Percentiles rank a stretch among this genome's conserved stretches.
phyloP scores from a whole-genome alignment of 1,284 basidiomycete species.

The Pyrrhoderma lamaoense region DNA sequence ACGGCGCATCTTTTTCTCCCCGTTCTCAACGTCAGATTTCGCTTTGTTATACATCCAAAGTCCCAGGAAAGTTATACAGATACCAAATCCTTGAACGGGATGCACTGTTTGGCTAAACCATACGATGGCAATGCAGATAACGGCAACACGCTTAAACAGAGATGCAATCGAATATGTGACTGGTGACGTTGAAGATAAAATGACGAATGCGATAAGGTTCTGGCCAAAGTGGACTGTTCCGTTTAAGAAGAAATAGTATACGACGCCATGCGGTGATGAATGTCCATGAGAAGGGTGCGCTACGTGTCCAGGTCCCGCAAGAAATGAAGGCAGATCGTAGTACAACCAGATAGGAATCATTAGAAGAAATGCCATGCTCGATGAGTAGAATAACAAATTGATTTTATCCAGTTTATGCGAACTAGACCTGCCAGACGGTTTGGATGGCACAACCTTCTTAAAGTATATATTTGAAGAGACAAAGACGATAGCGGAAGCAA shows the following conservation, averaged over 20 bases:
- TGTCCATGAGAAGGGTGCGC: constrained; percentile 44
- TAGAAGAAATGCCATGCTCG: constrained; percentile 86
- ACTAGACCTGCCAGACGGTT: constrained; percentile 34
- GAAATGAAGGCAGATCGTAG: constrained; percentile 68
- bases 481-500: constrained; percentile 92
- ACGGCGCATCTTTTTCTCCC: constrained; percentile 79
- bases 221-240: constrained; percentile 96
- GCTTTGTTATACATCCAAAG: constrained; percentile 96
- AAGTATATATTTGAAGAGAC: constrained; percentile 99
- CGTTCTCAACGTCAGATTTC: constrained; percentile 87
- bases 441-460: constrained; percentile 93
- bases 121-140: constrained; percentile 95
- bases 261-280: constrained; percentile 46
- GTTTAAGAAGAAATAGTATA: constrained; percentile 82
- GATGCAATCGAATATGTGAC: constrained; percentile 99
- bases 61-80: constrained; percentile 83
- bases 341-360: constrained; percentile 95
- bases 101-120: constrained; percentile 94
- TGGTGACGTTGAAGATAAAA: constrained; percentile 91
- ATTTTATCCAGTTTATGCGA: constrained; percentile 91
- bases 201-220: constrained; percentile 95
- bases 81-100: constrained; percentile 80
- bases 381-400: constrained; percentile 93
- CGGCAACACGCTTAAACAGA: constrained; percentile 94
- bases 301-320: constrained; percentile 39